A percentile compares a stretch with the other conserved stretches of the same genome.
These are phyloP conservation scores for Aspergillus fijiensis DNA, from an alignment of 2,329 filamentous ascomycete genomes.

Conservation along the genomic window DNA sequence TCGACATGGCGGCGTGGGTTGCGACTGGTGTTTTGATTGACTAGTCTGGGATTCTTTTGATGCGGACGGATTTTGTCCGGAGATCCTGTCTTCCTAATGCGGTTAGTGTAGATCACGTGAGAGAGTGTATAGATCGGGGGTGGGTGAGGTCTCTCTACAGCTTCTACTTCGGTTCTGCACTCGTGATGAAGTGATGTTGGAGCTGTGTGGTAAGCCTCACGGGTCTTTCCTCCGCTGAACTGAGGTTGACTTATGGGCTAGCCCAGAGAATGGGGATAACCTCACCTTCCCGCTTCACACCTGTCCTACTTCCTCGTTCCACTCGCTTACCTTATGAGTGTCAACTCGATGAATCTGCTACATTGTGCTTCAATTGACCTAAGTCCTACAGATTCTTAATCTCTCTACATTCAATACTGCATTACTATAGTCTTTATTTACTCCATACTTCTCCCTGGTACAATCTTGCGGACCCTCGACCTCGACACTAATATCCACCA, in stretches of 20 bases:
- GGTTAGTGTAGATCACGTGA: conserved; percentile 25
- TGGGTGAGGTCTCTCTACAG: background rate
- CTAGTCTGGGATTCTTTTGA: conserved; percentile 25
- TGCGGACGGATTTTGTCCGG: conserved; percentile 35
- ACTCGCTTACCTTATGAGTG: background rate
- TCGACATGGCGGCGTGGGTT: conserved; percentile 56
- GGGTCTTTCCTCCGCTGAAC: background rate
- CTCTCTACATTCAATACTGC: background rate
- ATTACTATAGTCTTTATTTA: background rate
- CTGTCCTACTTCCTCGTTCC: background rate
- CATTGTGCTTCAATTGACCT: background rate
- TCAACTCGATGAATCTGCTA: background rate
- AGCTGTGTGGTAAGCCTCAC: background rate
- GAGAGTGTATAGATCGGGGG: conserved; percentile 9
- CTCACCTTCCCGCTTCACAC: background rate
- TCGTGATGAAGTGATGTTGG: background rate
- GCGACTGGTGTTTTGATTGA: conserved; percentile 23
- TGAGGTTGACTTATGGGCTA: background rate
- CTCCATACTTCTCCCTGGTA: background rate
- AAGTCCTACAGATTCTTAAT: background rate
- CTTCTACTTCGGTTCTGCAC: background rate
- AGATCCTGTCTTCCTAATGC: conserved; percentile 17
- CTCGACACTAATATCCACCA: background rate
- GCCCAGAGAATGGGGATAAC: background rate
- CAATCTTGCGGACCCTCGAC: background rate